phyloP scores from a whole-genome alignment of 331 rosid species.

The Malus hybrid region DNA sequence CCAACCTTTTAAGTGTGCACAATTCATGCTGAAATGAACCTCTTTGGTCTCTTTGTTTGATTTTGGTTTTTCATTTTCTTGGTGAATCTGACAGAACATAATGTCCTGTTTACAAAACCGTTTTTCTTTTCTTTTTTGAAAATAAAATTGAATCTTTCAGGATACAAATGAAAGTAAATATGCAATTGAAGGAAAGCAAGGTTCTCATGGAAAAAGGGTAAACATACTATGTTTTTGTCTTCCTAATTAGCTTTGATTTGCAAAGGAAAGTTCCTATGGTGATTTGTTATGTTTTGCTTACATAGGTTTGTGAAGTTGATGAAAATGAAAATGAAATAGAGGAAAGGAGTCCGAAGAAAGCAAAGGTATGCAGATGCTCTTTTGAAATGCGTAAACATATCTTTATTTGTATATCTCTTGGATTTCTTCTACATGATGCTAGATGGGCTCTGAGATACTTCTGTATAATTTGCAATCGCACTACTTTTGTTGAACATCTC shows the following conservation, averaged over 20 bases:
- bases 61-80: neutral
- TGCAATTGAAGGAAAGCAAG: neutral
- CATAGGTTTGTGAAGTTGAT: constrained; percentile 29
- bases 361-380: constrained; percentile 29
- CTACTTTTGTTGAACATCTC: neutral
- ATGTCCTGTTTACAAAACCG: neutral
- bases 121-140: neutral
- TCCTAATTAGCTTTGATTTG: neutral
- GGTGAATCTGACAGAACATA: neutral
- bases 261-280: neutral
- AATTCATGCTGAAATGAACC: neutral
- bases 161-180: neutral
- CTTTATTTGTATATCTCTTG: neutral
- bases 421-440: neutral
- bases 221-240: neutral
- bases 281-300: neutral
- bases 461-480: neutral
- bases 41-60: neutral
- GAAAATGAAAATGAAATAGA: constrained; percentile 30
- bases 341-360: constrained; percentile 33
- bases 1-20: neutral
- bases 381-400: neutral
- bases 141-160: neutral
- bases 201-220: neutral
- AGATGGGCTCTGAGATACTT: neutral